Base-by-base conservation (phyloP, 805 yeast species). In the Zygosaccharomyces kombuchaensis region DNA sequence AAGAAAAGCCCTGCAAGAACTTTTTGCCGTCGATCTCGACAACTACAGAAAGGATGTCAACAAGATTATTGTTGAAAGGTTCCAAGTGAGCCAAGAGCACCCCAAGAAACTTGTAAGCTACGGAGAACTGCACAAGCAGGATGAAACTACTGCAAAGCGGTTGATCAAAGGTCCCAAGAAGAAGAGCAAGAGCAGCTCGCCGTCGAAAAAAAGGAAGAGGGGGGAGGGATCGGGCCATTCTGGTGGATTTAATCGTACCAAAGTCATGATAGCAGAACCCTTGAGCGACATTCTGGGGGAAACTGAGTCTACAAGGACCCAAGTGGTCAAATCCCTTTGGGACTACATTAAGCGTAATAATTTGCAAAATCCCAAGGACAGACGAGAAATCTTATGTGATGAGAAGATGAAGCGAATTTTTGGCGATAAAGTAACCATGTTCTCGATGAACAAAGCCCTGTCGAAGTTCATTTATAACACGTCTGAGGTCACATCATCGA, bases 241-340 rank as follows among this genome's bases (percentile, higher is more conserved):
- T 9, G 69, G 68, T 53, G 62, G 69, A 34, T 63, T 63, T 6
- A 57, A 61, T 43, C 57, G 64, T 37, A 68, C 74, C 36, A 68
- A 70, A 31, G 77, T 75, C 14, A 60, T 73, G 63, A 60, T 84
- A 19, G 77, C 84, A 25, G 70, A 75, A 2, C 74, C 73, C 31
- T 69, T 87, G 26, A 70, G 72, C 40, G 70, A 60, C 2, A 60
- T 87, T 12, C 58, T 86, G 7, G 77, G 75, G 1, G 68, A 56
- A 14, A 45, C 60, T 1, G 71, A 66, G 44, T 57, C 78, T 35
- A 73, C 90, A 3, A 67, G 95, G 53, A 81, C 91, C 0, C 82
- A 82, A 58, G 81, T 84, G 13, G 89, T 84, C 8, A 83, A 82
- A 51, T 63, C 63, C 37, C 57, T 86, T 3, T 86, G 95, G 95